Percentiles rank a stretch among this genome's conserved stretches.
phyloP scores from a whole-genome alignment of 192 early-diverging fungal species.

The Backusella australiensis region DNA sequence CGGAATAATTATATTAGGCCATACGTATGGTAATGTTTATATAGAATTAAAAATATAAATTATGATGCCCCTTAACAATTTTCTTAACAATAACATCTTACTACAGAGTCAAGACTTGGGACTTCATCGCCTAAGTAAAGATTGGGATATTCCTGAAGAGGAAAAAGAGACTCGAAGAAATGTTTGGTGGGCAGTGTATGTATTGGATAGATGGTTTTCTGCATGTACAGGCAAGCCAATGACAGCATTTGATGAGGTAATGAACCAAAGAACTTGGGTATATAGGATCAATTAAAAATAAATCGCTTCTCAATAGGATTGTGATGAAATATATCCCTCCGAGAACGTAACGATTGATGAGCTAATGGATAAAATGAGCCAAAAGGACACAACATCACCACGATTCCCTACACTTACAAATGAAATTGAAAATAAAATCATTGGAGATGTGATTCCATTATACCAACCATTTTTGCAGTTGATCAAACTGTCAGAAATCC shows the following conservation, averaged over 20 bases:
- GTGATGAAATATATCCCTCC: conserved; percentile 30
- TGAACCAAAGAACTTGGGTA: neutral
- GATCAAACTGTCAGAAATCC: conserved; percentile 32
- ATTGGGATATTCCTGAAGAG: conserved; percentile 48
- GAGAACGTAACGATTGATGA: conserved; percentile 28
- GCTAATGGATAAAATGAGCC: conserved; percentile 22
- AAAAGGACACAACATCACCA: conserved; percentile 3
- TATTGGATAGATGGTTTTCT: conserved; percentile 65
- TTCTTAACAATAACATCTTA: neutral
- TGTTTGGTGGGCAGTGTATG: conserved; percentile 74
- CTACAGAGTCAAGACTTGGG: conserved; percentile 69
- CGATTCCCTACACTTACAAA: conserved; percentile 23
- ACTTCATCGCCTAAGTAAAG: conserved; percentile 62
- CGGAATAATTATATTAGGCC: conserved; percentile 30
- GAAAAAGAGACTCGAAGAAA: conserved; percentile 65
- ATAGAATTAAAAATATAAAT: neutral
- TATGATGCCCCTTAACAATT: neutral
- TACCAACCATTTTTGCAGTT: conserved; percentile 37
- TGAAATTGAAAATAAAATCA: neutral
- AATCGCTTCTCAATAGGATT: neutral
- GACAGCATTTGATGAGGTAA: conserved; percentile 38
- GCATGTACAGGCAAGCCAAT: conserved; percentile 59
- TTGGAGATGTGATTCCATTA: conserved; percentile 18
- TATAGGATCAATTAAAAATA: neutral
- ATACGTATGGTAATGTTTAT: conserved; percentile 43